A percentile compares a stretch with the other conserved stretches of the same genome.
Conservation (phyloP, 2,329 filamentous ascomycete genomes). For the Pezicula carpinea region DNA sequence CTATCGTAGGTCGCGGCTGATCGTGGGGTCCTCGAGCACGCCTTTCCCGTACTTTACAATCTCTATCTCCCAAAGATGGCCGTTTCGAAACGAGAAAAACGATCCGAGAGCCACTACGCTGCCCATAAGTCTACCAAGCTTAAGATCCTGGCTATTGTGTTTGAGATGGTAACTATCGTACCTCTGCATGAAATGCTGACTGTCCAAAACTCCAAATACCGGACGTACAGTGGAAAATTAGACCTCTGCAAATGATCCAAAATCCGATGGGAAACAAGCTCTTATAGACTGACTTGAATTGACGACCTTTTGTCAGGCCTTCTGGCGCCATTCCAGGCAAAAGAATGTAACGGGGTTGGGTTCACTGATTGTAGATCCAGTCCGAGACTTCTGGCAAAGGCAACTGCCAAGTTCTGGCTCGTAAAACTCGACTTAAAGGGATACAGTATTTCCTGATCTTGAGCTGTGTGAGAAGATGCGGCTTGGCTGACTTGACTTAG, state of each 20-base stretch:
- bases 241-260: slow-evolving; percentile 23
- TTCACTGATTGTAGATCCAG: slow-evolving; percentile 27
- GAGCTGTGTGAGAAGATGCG: not conserved
- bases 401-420: slow-evolving; percentile 28
- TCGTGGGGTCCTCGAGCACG: slow-evolving; percentile 18
- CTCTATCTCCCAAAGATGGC: slow-evolving; percentile 21
- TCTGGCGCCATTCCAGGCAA: slow-evolving; percentile 30
- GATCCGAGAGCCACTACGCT: slow-evolving; percentile 30
- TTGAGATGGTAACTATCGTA: slow-evolving; percentile 27
- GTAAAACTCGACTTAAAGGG: slow-evolving; percentile 28
- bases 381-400: slow-evolving; percentile 29
- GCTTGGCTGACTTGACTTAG: not conserved
- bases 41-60: slow-evolving; percentile 19
- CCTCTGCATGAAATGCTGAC: slow-evolving; percentile 17
- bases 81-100: slow-evolving; percentile 23
- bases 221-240: slow-evolving; percentile 28
- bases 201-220: slow-evolving; percentile 29
- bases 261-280: slow-evolving; percentile 22
- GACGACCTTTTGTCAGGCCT: slow-evolving; percentile 24
- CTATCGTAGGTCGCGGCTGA: slow-evolving; percentile 15
- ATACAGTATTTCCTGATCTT: slow-evolving; percentile 22
- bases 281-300: slow-evolving; percentile 18
- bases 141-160: slow-evolving; percentile 18
- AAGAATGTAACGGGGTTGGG: slow-evolving; percentile 33
- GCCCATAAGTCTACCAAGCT: slow-evolving; percentile 29